Percentiles rank a stretch among this genome's conserved stretches.
phyloP scores from a whole-genome alignment of 805 yeast genomes.

The Metschnikowia drakensbergensis region DNA sequence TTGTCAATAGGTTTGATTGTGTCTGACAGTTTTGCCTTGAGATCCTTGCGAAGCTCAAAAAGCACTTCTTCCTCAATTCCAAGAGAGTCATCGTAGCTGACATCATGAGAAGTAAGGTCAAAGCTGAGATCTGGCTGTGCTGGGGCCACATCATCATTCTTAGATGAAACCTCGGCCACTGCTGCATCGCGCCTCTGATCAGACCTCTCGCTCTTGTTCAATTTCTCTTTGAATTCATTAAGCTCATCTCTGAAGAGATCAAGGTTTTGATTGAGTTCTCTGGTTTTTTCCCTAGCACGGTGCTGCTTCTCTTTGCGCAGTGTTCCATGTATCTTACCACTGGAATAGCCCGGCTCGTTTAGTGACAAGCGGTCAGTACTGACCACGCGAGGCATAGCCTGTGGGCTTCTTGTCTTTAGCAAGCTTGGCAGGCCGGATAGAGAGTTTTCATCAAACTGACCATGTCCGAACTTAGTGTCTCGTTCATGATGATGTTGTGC shows the following conservation, averaged over 20 bases:
- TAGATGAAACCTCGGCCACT: neutral
- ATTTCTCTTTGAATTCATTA: constrained; percentile 43
- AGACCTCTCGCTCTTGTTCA: constrained; percentile 25
- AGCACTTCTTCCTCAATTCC: constrained; percentile 33
- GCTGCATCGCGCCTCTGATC: neutral
- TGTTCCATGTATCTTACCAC: neutral
- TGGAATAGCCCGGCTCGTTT: neutral
- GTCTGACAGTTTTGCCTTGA: neutral
- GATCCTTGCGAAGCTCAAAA: constrained; percentile 15
- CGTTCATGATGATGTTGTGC: neutral
- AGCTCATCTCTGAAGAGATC: constrained; percentile 40
- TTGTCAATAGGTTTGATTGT: neutral
- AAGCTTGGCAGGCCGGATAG: neutral
- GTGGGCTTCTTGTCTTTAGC: neutral
- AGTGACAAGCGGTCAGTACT: neutral
- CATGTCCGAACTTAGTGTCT: neutral
- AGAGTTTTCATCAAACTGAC: neutral
- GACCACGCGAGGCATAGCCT: neutral
- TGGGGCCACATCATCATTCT: neutral
- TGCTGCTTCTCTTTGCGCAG: neutral
- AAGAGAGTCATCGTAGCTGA: constrained; percentile 37
- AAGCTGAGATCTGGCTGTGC: constrained; percentile 32
- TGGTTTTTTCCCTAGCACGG: constrained; percentile 23
- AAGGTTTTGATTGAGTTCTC: constrained; percentile 38
- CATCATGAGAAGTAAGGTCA: constrained; percentile 37